Evolutionary conservation across 192 early-diverging fungal genomes (phyloP), one percentile per base, ranked within the genome.

Genomic region (Mortierella hygrophila): DNA sequence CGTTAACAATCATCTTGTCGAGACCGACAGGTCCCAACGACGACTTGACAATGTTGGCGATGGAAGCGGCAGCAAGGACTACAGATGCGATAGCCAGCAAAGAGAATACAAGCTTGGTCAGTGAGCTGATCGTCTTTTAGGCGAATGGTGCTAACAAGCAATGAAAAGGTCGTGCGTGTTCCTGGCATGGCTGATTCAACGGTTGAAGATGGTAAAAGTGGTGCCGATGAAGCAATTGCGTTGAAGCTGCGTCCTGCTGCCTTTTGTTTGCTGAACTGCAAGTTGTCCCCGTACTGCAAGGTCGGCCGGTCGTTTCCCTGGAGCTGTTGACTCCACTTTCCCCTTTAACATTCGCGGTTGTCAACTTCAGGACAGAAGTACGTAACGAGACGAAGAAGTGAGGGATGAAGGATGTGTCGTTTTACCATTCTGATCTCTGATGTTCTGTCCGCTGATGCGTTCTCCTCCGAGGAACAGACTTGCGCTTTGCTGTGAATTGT

Each of bases 1-100:
- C 99, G 89, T 99, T 98, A 21, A 99, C 99, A 72, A 99, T 88
- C 99, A 99, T 99, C 92, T 99, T 99, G 90, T 99, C 99, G 54
- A 99, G 93, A 23, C 99, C 99, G 74, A 99, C 99, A 41, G 99
- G 99, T 21, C 99, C 99, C 57, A 99, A 91, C 40, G 98, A 99
- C n/a, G 94, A 96, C 91, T 99, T 99, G 70, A 99, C 96, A 86
- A 99, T 98, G 85, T 99, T 99, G 77, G 98, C 96, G 82, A 99
- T 97, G 35, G 99, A 95, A 63, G 94, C 87, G 20, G 96, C 98
- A 42, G 99, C 98, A 87, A 99, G 91, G 41, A 99, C 98, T 99
- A 92, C 18, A 72, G 72, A 15, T 65, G 60, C 29, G 35, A 4
- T 6, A 18, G 0, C 16, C 15, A 11, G 4, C 6, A 32, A 65